These are phyloP conservation scores for Mentha longifolia DNA, from an alignment of 257 asterid species.

Conservation along the genomic window DNA sequence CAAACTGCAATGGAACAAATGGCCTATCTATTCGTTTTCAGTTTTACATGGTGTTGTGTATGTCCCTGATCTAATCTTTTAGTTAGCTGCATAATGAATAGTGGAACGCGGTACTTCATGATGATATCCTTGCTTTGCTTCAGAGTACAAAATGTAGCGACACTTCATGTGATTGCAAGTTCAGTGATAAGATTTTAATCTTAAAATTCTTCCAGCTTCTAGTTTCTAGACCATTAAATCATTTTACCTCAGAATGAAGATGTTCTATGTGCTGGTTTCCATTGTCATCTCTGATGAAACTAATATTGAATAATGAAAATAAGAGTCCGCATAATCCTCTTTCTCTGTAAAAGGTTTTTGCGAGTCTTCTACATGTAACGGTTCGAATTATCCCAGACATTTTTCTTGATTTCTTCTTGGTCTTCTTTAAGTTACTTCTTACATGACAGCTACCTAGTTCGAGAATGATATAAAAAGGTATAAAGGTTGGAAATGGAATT, in stretches of 20 bases:
- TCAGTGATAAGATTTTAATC: not conserved
- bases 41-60: not conserved
- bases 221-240: slow-evolving; percentile 14
- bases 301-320: too few species aligned
- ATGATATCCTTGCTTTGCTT: not conserved
- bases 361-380: slow-evolving; percentile 19
- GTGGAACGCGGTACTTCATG: not conserved
- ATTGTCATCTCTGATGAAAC: too few species aligned
- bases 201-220: not conserved
- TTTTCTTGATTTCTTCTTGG: slow-evolving; percentile 18
- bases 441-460: not conserved
- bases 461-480: slow-evolving; percentile 7
- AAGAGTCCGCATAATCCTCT: not conserved
- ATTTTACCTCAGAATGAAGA: not conserved
- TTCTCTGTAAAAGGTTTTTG: not conserved
- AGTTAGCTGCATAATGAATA: not conserved
- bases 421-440: not conserved
- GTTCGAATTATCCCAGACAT: slow-evolving; percentile 11
- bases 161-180: slow-evolving; percentile 8
- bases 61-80: slow-evolving; percentile 12
- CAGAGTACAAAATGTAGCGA: not conserved
- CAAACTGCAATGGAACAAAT: not conserved
- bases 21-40: not conserved
- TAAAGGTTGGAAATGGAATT: not conserved
- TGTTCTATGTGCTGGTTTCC: not conserved